phyloP scores from a whole-genome alignment of 1,284 basidiomycete genomes.

The Butyriboletus regius region DNA sequence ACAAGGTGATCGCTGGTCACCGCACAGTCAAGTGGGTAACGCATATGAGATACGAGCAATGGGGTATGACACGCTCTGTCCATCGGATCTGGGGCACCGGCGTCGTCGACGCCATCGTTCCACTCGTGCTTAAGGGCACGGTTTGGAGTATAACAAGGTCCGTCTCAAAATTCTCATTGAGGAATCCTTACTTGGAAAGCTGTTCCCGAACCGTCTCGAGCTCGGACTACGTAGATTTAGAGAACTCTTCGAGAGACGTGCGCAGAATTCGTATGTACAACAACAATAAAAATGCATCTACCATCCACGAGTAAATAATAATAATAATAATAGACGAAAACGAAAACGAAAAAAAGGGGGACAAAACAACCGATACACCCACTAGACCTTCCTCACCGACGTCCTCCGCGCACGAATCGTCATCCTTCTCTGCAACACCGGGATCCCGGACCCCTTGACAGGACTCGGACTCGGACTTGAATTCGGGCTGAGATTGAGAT shows the following conservation, averaged over 20 bases:
- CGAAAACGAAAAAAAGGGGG: not conserved
- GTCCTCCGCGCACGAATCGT: slow-evolving; percentile 26
- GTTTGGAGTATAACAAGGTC: too few species aligned
- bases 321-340: not conserved
- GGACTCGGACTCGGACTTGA: slow-evolving; percentile 17
- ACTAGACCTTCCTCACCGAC: slow-evolving; percentile 17
- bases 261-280: slow-evolving; percentile 53
- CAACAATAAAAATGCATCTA: not conserved
- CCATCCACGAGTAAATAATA: not conserved
- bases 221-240: slow-evolving; percentile 54
- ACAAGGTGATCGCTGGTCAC: not conserved
- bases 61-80: not conserved
- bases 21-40: not conserved
- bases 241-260: slow-evolving; percentile 65
- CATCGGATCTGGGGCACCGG: slow-evolving; percentile 6
- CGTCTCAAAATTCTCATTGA: slow-evolving; percentile 87
- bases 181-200: slow-evolving; percentile 64
- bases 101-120: slow-evolving; percentile 37
- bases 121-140: slow-evolving; percentile 23
- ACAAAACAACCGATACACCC: not conserved
- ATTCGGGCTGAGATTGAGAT: not conserved
- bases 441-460: slow-evolving; percentile 26
- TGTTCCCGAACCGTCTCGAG: slow-evolving; percentile 58
- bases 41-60: not conserved
- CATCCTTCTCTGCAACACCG: slow-evolving; percentile 26